Percentiles rank a stretch among this genome's conserved stretches.
These are phyloP conservation scores for Hyaloscypha bicolor DNA, from an alignment of 495 filamentous ascomycete species.

Conservation along the genomic window DNA sequence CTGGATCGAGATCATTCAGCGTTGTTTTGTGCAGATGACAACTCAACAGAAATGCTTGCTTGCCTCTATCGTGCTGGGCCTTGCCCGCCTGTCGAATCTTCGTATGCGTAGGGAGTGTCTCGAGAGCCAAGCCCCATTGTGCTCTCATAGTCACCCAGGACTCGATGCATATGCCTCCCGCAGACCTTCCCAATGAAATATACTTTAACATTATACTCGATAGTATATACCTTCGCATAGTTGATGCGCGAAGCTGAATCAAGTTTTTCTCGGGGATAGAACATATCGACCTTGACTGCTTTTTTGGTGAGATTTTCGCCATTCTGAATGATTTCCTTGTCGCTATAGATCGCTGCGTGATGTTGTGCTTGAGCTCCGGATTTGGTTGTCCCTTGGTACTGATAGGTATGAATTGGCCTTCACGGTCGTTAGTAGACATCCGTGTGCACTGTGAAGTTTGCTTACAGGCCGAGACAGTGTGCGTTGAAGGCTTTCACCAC, in stretches of 20 bases:
- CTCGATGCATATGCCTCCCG: neutral
- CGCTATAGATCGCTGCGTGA: neutral
- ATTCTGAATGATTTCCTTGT: neutral
- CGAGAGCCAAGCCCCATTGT: neutral
- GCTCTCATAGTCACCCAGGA: neutral
- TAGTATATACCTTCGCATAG: slow-evolving; percentile 28
- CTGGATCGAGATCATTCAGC: neutral
- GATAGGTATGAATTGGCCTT: neutral
- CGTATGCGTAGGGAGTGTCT: neutral
- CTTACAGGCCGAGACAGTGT: slow-evolving; percentile 1
- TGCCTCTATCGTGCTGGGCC: neutral
- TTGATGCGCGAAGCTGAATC: slow-evolving; percentile 22
- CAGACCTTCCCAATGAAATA: slow-evolving; percentile 6
- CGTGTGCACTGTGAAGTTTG: neutral
- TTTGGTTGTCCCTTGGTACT: neutral
- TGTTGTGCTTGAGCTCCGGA: neutral
- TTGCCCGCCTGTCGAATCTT: neutral
- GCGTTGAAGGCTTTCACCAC: neutral
- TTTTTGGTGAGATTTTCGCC: neutral
- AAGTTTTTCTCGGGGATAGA: slow-evolving; percentile 10
- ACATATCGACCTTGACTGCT: neutral
- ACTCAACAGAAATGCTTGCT: neutral
- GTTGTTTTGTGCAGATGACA: neutral
- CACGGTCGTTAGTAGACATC: neutral
- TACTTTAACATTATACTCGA: slow-evolving; percentile 27